Evolutionary conservation across 2,329 filamentous ascomycete genomes (phyloP).

Genomic region (Malbranchea zuffiana): DNA sequence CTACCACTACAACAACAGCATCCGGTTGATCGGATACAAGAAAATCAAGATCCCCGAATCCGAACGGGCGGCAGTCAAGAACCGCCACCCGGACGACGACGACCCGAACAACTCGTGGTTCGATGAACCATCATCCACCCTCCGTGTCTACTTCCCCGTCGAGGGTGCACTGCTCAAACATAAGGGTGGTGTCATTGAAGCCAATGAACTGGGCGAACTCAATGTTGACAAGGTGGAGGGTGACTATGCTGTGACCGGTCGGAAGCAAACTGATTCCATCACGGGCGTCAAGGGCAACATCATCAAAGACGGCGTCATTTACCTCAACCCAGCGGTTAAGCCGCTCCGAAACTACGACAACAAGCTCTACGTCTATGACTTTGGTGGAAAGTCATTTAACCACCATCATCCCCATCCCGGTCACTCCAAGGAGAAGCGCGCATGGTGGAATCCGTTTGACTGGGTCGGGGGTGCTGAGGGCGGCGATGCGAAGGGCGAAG

Average conservation of each 20-base stretch:
- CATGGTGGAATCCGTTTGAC: constrained; percentile 1
- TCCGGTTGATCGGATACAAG: constrained; percentile 10
- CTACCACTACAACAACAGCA: constrained; percentile 6
- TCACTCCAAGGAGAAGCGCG: not conserved
- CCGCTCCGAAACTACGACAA: constrained; percentile 4
- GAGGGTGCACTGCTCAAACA: constrained; percentile 5
- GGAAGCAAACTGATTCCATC: constrained; percentile 4
- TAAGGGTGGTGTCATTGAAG: constrained; percentile 1
- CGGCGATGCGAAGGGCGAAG: not conserved
- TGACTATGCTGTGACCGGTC: constrained; percentile 5
- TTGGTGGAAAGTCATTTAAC: constrained; percentile 2
- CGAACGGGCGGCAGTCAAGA: not conserved
- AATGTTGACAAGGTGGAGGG: not conserved
- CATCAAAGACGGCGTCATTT: constrained; percentile 10
- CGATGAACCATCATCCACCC: not conserved
- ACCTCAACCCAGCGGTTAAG: constrained; percentile 2
- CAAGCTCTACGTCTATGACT: constrained; percentile 5
- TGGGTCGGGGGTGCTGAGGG: no score
- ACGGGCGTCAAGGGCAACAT: constrained; percentile 9
- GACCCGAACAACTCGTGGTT: constrained; percentile 2
- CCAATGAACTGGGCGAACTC: constrained; percentile 8
- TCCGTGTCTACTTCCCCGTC: constrained; percentile 10
- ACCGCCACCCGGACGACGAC: constrained; percentile 3
- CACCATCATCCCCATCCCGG: constrained; percentile 2
- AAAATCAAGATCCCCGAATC: constrained; percentile 6